These are phyloP conservation scores for Globisporangium camurandrum DNA, from an alignment of 352 stramenopile genomes.

Conservation along the genomic window DNA sequence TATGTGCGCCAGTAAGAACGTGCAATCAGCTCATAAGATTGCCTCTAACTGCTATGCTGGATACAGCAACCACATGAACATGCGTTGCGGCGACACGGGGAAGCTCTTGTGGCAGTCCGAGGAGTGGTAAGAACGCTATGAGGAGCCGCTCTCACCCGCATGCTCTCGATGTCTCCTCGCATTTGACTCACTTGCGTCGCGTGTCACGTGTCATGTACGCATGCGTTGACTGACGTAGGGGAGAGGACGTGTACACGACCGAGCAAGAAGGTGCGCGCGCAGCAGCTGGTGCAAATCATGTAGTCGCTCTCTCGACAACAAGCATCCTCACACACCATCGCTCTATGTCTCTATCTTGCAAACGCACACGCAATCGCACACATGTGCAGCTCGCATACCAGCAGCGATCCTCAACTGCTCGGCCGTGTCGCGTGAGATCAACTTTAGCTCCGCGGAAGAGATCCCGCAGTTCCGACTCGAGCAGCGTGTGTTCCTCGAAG, in stretches of 20 bases:
- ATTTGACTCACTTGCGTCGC: not conserved
- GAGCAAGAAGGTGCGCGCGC: slow-evolving; percentile 63
- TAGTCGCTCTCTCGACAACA: not conserved
- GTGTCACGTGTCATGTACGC: not conserved
- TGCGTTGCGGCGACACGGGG: slow-evolving; percentile 73
- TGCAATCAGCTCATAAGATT: not conserved
- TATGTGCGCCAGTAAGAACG: not conserved
- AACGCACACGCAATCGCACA: not conserved
- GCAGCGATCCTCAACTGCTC: slow-evolving; percentile 82
- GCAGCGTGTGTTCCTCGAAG: slow-evolving; percentile 85
- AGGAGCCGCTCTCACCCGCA: no score
- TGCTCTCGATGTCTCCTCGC: no score
- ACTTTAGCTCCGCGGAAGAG: slow-evolving; percentile 87
- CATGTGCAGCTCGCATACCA: slow-evolving; percentile 67
- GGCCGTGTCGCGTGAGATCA: slow-evolving; percentile 90
- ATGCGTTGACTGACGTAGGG: slow-evolving; percentile 26
- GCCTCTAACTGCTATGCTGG: not conserved
- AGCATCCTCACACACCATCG: no score
- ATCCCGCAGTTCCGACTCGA: slow-evolving; percentile 91
- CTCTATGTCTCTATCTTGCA: no score
- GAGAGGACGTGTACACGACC: slow-evolving; percentile 50
- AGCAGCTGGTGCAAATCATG: no score
- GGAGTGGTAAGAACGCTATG: slow-evolving; percentile 35
- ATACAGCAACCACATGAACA: slow-evolving; percentile 85
- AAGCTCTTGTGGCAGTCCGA: slow-evolving; percentile 81